These are phyloP conservation scores for Cylindrodendrum hubeiense DNA, from an alignment of 2,329 filamentous ascomycete species.

Conservation along the genomic window DNA sequence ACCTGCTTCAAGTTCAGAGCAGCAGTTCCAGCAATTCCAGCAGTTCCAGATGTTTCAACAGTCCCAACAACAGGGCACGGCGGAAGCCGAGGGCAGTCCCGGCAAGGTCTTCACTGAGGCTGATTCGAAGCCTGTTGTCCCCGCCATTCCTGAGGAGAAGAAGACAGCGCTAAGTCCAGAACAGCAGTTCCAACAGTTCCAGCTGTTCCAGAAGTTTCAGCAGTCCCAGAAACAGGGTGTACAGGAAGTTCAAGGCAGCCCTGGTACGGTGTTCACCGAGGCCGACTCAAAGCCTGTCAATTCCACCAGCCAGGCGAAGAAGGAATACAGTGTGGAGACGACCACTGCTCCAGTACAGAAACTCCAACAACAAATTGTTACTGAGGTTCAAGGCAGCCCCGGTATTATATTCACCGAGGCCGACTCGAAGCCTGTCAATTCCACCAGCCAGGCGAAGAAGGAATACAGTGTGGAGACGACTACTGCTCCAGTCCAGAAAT, in stretches of 20 bases:
- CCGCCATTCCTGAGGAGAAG: background rate
- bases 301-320: background rate
- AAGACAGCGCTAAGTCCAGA: background rate
- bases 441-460: background rate
- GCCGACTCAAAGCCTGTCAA: background rate
- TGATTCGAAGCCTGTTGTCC: background rate
- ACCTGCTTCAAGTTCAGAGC: background rate
- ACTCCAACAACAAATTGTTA: background rate
- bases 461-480: background rate
- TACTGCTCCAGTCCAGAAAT: background rate
- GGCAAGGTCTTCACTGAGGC: slow-evolving; percentile 14
- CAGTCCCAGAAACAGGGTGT: background rate
- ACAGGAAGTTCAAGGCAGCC: slow-evolving; percentile 1
- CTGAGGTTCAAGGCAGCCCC: slow-evolving; percentile 4
- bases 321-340: background rate
- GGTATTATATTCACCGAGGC: slow-evolving; percentile 16
- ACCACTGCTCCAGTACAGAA: background rate
- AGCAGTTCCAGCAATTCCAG: background rate
- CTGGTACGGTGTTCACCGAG: slow-evolving; percentile 10
- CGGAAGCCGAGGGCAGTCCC: slow-evolving; percentile 8
- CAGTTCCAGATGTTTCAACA: background rate
- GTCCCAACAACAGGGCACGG: background rate
- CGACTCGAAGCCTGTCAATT: background rate
- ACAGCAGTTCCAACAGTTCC: background rate
- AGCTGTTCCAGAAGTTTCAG: background rate